phyloP scores from a whole-genome alignment of 1,139 yeast genomes.

The Nakaseomyces kungkrabaensis region DNA sequence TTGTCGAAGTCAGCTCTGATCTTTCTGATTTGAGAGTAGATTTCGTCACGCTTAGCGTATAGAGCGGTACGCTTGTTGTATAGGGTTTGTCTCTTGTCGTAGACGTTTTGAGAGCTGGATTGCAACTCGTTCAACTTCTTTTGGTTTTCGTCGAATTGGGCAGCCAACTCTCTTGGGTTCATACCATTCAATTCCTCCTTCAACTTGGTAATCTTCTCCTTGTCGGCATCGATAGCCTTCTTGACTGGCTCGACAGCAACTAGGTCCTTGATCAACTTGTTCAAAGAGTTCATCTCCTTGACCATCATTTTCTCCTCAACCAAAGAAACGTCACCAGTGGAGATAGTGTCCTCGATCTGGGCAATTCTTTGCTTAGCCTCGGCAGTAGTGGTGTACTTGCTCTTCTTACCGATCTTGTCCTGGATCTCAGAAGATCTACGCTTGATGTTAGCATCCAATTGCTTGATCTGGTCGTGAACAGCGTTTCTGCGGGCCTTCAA shows the following conservation, averaged over 20 bases:
- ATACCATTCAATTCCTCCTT: conserved; percentile 55
- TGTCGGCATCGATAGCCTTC: conserved; percentile 71
- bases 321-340: conserved; percentile 71
- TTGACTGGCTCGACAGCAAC: conserved; percentile 66
- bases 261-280: conserved; percentile 76
- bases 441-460: conserved; percentile 62
- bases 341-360: conserved; percentile 64
- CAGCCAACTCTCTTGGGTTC: conserved; percentile 53
- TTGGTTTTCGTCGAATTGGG: conserved; percentile 45
- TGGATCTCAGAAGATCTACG: conserved; percentile 70
- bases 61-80: conserved; percentile 60
- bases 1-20: conserved; percentile 60
- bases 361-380: conserved; percentile 72
- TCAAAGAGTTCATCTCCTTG: conserved; percentile 76
- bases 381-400: conserved; percentile 57
- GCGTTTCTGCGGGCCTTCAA: conserved; percentile 61
- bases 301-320: conserved; percentile 86
- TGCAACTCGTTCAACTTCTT: conserved; percentile 53
- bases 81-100: conserved; percentile 56
- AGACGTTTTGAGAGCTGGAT: conserved; percentile 51
- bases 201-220: conserved; percentile 63
- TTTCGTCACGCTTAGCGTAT: conserved; percentile 59
- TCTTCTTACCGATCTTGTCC: conserved; percentile 30
- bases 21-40: conserved; percentile 53
- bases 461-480: conserved; percentile 63